phyloP scores from a whole-genome alignment of 805 yeast genomes.

The Nakazawaea holstii region DNA sequence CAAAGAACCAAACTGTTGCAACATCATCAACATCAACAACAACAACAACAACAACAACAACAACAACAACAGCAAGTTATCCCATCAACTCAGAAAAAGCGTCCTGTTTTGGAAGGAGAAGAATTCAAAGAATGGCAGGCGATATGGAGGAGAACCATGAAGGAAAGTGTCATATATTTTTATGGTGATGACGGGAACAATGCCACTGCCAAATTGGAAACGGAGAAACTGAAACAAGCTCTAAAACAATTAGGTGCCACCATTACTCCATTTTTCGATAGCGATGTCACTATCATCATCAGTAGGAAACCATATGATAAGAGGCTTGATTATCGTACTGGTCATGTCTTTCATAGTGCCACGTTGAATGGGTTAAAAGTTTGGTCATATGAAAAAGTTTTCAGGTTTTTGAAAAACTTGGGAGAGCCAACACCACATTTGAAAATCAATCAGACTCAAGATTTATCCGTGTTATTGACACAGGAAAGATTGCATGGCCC shows the following conservation, averaged over 20 bases:
- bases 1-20: conserved; percentile 14
- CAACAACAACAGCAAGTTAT: conserved; percentile 3
- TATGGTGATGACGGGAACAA: conserved; percentile 35
- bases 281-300: conserved; percentile 69
- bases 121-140: conserved; percentile 54
- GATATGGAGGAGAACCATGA: conserved; percentile 56
- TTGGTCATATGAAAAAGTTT: conserved; percentile 84
- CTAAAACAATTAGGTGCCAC: conserved; percentile 45
- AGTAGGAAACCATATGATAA: conserved; percentile 51
- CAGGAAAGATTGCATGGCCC: conserved; percentile 87
- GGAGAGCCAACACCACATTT: conserved; percentile 28
- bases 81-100: conserved; percentile 7
- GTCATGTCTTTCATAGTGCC: conserved; percentile 68
- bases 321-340: conserved; percentile 34
- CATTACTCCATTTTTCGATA: conserved; percentile 55
- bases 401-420: conserved; percentile 67
- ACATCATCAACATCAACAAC: conserved; percentile 6
- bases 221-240: conserved; percentile 27
- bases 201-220: conserved; percentile 24
- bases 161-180: conserved; percentile 50
- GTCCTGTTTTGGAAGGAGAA: conserved; percentile 24
- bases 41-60: conserved; percentile 2
- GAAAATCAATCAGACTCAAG: conserved; percentile 18
- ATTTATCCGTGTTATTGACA: conserved; percentile 59
- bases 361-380: conserved; percentile 60